A percentile compares a stretch with the other conserved stretches of the same genome.
Conservation (phyloP, 495 filamentous ascomycete genomes). For the Ramalina peruviana region DNA sequence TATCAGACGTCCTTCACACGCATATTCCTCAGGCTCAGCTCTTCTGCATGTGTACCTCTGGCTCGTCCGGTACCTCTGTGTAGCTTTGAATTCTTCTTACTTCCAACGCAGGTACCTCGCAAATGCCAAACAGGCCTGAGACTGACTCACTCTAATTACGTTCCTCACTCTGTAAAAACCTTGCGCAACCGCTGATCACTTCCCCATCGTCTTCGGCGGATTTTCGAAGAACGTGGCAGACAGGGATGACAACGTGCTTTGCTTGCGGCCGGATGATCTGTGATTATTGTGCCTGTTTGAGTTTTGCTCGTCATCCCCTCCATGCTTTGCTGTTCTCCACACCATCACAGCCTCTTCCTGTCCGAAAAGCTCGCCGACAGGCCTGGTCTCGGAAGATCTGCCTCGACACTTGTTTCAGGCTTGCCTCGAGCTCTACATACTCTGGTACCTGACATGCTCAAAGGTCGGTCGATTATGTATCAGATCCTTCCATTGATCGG, state of each 20-base stretch:
- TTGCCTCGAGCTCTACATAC: not conserved
- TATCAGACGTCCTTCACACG: no score
- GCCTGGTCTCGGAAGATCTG: not conserved
- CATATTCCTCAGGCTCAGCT: no score
- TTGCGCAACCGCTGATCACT: not conserved
- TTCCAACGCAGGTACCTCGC: not conserved
- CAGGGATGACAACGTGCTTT: constrained; percentile 1
- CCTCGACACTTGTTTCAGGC: constrained; percentile 1
- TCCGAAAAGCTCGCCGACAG: not conserved
- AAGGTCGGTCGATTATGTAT: not conserved
- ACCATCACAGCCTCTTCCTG: not conserved
- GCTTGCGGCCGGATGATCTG: constrained; percentile 1
- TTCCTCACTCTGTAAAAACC: not conserved
- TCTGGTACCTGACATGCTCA: not conserved
- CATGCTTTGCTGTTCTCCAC: not conserved
- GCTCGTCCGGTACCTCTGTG: no score
- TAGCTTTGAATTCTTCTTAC: not conserved
- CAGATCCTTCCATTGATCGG: not conserved
- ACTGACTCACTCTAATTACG: no score
- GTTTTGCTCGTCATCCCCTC: not conserved
- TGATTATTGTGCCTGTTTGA: not conserved
- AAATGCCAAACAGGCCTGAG: no score
- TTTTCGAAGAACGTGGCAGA: constrained; percentile 3
- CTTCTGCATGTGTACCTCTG: no score
- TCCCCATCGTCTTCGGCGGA: not conserved